phyloP scores from a whole-genome alignment of 2,329 filamentous ascomycete genomes.

The Aspergillus ruber region DNA sequence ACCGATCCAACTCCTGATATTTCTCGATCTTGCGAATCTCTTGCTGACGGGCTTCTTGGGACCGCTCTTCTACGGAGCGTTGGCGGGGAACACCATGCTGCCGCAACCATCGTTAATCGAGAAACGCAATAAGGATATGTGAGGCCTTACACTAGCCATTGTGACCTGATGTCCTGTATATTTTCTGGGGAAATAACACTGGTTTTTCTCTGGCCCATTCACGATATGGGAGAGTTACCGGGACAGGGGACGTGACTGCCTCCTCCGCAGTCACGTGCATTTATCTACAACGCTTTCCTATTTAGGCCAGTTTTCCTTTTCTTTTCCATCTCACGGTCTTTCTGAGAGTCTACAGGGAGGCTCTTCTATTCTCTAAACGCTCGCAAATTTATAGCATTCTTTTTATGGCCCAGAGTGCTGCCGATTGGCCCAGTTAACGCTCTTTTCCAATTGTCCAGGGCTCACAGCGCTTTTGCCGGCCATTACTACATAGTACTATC shows the following conservation, averaged over 20 bases:
- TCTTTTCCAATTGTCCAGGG: conserved; percentile 9
- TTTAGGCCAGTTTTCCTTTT: not conserved
- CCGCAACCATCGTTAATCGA: conserved; percentile 17
- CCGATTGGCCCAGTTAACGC: conserved; percentile 4
- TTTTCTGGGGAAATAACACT: too few relatives aligned
- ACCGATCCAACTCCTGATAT: conserved; percentile 65
- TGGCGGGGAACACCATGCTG: conserved; percentile 81
- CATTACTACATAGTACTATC: conserved; percentile 1
- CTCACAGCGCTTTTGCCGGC: not conserved
- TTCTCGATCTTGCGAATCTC: conserved; percentile 69
- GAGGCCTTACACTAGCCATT: conserved; percentile 26
- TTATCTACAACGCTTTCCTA: not conserved
- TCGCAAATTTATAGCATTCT: not conserved
- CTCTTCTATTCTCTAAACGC: not conserved
- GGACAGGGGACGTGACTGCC: not conserved
- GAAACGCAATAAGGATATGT: not conserved
- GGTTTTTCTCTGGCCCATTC: not conserved
- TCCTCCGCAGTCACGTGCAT: conserved; percentile 5
- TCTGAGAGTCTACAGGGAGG: not conserved
- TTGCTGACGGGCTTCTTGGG: conserved; percentile 63
- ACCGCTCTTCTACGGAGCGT: conserved; percentile 51
- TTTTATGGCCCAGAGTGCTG: not conserved
- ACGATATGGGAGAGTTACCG: not conserved
- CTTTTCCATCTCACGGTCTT: not conserved
- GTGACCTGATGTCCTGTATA: conserved; percentile 1